Evolutionary conservation across 1,284 basidiomycete genomes (phyloP), one percentile per base, ranked within the genome.

Genomic region (Crepidotus sp.): DNA sequence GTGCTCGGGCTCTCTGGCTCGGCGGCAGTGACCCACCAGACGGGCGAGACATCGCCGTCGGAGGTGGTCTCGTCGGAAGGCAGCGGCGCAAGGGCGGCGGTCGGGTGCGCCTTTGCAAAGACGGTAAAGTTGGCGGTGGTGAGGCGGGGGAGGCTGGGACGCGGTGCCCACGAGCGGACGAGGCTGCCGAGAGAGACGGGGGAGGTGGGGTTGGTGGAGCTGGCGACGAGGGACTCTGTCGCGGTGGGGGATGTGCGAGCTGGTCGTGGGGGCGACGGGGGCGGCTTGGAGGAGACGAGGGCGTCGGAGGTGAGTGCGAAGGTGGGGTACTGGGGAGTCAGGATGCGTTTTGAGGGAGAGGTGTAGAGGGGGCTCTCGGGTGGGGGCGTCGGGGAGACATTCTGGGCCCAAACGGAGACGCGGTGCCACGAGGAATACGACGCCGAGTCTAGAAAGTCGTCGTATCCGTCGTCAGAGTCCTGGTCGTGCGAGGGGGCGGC

Each of bases 221-320:
- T 69, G 6, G 66, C 61, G 41, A 68, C 51, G 34, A 65, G 63
- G 3, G 67, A 65, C 11, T 68, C 66, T 17, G 65, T 61, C 48
- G 26, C 41, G 53, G 53, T 39, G 42, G 22, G 40, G 52, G 47
- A 38, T 6, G 45, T 51, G 52, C 54, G 24, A 55, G 51, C 31
- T 45, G 29, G 45, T 5, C 42, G 45, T 41, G 42, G 57, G 41
- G 37, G 52, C 9, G 41, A 52, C 34, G 41, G 26, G 27, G 31
- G 38, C 13, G 39, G 43, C 25, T 34, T 40, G 4, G 26, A 7
- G 13, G 36, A n/a, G 11, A 26, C 17, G 18, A 36, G 21, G 3
- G 33, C 26, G 40, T 50, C 40, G 0, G 40, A 46, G 4, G 44
- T 46, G 7, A 50, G 18, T 17, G 33, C 40, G 1, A 38, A 38